A percentile compares a stretch with the other conserved stretches of the same genome.
phyloP scores from a whole-genome alignment of 148 eudicot genomes.

The Cornus suecica region DNA sequence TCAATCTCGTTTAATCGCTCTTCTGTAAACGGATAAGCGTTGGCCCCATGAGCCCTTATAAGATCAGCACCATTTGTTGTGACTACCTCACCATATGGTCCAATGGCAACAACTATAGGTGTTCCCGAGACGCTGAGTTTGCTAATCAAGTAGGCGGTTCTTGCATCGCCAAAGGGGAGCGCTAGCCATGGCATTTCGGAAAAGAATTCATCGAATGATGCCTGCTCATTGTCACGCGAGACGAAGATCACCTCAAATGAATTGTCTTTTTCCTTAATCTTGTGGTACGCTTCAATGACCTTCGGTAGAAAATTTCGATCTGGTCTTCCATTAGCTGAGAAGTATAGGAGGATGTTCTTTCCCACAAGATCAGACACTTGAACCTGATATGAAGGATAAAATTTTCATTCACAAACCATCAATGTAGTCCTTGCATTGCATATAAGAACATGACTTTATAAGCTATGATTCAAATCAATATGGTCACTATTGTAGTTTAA shows the following conservation, averaged over 20 bases:
- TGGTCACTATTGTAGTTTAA: no score
- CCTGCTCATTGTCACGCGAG: constrained; percentile 45
- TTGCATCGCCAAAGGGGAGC: constrained; percentile 51
- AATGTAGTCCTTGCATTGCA: no score
- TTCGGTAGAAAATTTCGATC: constrained; percentile 57
- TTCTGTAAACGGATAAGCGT: constrained; percentile 60
- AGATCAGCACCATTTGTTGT: constrained; percentile 40
- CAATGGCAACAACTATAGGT: constrained; percentile 45
- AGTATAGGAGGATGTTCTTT: constrained; percentile 49
- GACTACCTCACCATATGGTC: constrained; percentile 43
- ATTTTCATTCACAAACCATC: neutral
- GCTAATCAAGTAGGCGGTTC: constrained; percentile 32
- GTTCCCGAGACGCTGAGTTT: constrained; percentile 44
- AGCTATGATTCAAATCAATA: no score
- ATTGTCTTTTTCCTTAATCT: constrained; percentile 50
- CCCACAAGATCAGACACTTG: constrained; percentile 55
- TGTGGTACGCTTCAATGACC: constrained; percentile 39
- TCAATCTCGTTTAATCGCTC: constrained; percentile 34
- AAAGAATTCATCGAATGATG: constrained; percentile 40
- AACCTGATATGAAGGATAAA: constrained; percentile 31
- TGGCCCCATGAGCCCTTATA: constrained; percentile 37
- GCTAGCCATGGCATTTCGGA: constrained; percentile 61
- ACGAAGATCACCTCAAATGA: constrained; percentile 46
- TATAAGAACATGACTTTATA: no score
- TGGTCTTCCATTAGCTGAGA: constrained; percentile 68